Evolutionary conservation across 305 asterid species (phyloP).

Genomic region (Nicotiana rustica): DNA sequence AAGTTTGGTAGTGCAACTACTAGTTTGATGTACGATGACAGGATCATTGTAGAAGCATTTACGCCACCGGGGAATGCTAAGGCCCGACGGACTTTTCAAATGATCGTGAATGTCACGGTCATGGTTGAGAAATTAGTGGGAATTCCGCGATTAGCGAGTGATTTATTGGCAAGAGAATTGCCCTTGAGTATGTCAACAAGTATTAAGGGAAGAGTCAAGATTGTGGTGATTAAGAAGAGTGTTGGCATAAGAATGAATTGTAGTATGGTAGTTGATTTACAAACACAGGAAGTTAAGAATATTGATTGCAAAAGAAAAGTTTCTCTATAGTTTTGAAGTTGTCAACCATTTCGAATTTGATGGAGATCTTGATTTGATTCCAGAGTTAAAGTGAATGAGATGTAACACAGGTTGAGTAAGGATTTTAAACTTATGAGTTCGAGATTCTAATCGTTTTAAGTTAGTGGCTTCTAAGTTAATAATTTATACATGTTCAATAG

Average conservation of each 20-base stretch:
- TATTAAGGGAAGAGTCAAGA: conserved; percentile 54
- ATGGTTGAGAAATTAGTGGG: conserved; percentile 39
- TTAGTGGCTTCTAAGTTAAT: too few species aligned
- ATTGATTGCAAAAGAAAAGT: conserved; percentile 44
- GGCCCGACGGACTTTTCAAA: conserved; percentile 44
- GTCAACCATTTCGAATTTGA: too few species aligned
- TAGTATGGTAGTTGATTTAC: conserved; percentile 44
- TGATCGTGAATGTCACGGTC: conserved; percentile 40
- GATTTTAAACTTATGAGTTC: too few species aligned
- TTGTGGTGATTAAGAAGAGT: conserved; percentile 45
- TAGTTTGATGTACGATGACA: conserved; percentile 40
- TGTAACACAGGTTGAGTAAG: too few species aligned
- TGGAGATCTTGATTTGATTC: too few species aligned
- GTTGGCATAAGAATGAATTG: conserved; percentile 51
- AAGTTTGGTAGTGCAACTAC: conserved; percentile 41
- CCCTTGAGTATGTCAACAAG: conserved; percentile 38
- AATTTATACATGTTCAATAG: too few species aligned
- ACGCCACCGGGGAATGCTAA: conserved; percentile 45
- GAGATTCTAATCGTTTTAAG: too few species aligned
- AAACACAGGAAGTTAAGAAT: conserved; percentile 39
- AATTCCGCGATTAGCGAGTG: conserved; percentile 38
- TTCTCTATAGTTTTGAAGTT: conserved; percentile 34
- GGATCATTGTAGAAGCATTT: conserved; percentile 42
- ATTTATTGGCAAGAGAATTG: conserved; percentile 41
- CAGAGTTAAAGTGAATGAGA: too few species aligned